Percentiles rank a stretch among this genome's conserved stretches.
Conservation (phyloP, 2,329 filamentous ascomycete genomes). For the Aspergillus pseudoviridinutans region DNA sequence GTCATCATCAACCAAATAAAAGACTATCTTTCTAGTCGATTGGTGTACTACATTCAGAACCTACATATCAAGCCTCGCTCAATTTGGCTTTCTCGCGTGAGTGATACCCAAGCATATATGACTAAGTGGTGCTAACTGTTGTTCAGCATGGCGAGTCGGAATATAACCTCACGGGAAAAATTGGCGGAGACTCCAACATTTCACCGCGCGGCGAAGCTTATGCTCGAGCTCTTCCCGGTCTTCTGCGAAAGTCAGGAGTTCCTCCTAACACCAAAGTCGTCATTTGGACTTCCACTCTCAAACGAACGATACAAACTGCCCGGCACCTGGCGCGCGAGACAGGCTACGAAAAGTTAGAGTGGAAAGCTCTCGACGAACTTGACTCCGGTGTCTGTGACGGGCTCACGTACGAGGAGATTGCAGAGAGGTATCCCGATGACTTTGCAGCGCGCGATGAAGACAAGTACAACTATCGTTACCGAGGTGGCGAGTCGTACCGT, state of each 20-base stretch:
- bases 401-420: slow-evolving; percentile 93
- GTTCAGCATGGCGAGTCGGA: slow-evolving; percentile 84
- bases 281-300: slow-evolving; percentile 71
- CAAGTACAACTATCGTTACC: slow-evolving; percentile 99
- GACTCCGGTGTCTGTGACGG: slow-evolving; percentile 96
- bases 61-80: slow-evolving; percentile 94
- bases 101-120: slow-evolving; percentile 30
- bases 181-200: slow-evolving; percentile 85
- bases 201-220: slow-evolving; percentile 86
- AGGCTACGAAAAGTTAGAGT: slow-evolving; percentile 86
- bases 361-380: slow-evolving; percentile 97
- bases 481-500: slow-evolving; percentile 90
- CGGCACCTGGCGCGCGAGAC: slow-evolving; percentile 68
- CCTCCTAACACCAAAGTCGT: slow-evolving; percentile 62
- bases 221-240: slow-evolving; percentile 74
- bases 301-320: slow-evolving; percentile 87
- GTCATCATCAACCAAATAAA: slow-evolving; percentile 98
- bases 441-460: slow-evolving; percentile 94
- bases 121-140: slow-evolving; percentile 13
- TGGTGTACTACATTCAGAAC: slow-evolving; percentile 99
- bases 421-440: slow-evolving; percentile 85
- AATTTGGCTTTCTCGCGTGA: slow-evolving; percentile 89
- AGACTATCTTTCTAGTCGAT: slow-evolving; percentile 91
- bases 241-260: slow-evolving; percentile 81
- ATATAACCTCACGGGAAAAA: slow-evolving; percentile 85